Evolutionary conservation across 2,329 filamentous ascomycete genomes (phyloP).

Genomic region (Fusarium nematophilum): DNA sequence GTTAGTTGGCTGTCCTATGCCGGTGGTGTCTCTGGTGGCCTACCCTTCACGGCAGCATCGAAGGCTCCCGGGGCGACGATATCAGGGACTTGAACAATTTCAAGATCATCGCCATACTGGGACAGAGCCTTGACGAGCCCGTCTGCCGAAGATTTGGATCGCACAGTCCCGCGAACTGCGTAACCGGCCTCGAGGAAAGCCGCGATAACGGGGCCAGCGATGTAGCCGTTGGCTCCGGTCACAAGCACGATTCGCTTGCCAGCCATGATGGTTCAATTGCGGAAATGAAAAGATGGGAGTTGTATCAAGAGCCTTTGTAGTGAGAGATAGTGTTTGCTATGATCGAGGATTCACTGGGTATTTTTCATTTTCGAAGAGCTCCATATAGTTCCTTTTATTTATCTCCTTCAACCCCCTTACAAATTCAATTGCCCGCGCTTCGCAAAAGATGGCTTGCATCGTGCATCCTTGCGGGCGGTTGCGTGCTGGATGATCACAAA

Average conservation of each 20-base stretch:
- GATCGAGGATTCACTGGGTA: background rate
- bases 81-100: slow-evolving; percentile 48
- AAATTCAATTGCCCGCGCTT: background rate
- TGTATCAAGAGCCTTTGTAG: background rate
- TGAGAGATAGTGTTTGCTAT: background rate
- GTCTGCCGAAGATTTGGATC: slow-evolving; percentile 43
- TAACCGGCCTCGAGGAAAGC: slow-evolving; percentile 52
- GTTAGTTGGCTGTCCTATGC: slow-evolving; percentile 1
- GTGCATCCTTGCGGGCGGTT: background rate
- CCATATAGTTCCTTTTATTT: background rate
- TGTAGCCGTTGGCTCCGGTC: slow-evolving; percentile 55
- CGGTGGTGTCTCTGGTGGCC: background rate
- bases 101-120: slow-evolving; percentile 33
- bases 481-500: slow-evolving; percentile 6
- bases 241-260: slow-evolving; percentile 46
- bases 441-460: background rate
- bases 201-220: slow-evolving; percentile 50
- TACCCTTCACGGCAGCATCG: slow-evolving; percentile 49
- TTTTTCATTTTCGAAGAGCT: background rate
- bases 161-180: slow-evolving; percentile 52
- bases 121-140: slow-evolving; percentile 33
- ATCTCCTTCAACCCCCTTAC: background rate
- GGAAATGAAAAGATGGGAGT: background rate
- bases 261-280: slow-evolving; percentile 27
- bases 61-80: slow-evolving; percentile 50